Conservation (phyloP, 345 rosid genomes). For the Theobroma cacao region DNA sequence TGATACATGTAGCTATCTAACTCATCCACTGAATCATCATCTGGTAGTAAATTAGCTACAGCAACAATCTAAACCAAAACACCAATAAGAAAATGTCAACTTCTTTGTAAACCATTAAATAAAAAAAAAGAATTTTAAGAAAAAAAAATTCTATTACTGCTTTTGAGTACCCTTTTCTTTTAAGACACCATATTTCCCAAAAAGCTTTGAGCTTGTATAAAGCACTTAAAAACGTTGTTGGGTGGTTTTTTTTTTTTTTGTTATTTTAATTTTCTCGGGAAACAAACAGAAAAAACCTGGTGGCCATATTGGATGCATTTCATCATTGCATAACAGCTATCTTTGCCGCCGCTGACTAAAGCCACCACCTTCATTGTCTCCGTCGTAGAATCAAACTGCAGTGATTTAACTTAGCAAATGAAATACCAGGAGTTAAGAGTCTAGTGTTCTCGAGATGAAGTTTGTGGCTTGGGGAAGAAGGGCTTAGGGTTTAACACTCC, state of each 20-base stretch:
- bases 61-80: conserved; percentile 61
- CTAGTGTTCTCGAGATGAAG: not conserved
- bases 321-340: conserved; percentile 95
- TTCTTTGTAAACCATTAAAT: not conserved
- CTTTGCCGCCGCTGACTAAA: conserved; percentile 95
- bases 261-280: conserved; percentile 2
- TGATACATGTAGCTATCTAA: conserved; percentile 81
- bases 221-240: not conserved
- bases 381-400: not conserved
- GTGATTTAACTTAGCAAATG: not conserved
- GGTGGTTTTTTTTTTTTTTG: no score
- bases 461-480: not conserved
- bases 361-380: conserved; percentile 90
- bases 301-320: conserved; percentile 83
- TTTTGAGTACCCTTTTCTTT: not conserved
- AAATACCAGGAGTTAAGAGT: no score
- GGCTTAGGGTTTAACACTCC: no score
- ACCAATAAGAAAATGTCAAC: not conserved
- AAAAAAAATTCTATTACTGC: not conserved
- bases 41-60: conserved; percentile 82
- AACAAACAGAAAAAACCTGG: conserved; percentile 46
- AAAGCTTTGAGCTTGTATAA: not conserved
- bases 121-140: not conserved
- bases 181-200: not conserved
- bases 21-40: conserved; percentile 85